A percentile compares a stretch with the other conserved stretches of the same genome.
Conservation (phyloP, 2,329 filamentous ascomycete genomes). For the Paramyrothecium roridum region DNA sequence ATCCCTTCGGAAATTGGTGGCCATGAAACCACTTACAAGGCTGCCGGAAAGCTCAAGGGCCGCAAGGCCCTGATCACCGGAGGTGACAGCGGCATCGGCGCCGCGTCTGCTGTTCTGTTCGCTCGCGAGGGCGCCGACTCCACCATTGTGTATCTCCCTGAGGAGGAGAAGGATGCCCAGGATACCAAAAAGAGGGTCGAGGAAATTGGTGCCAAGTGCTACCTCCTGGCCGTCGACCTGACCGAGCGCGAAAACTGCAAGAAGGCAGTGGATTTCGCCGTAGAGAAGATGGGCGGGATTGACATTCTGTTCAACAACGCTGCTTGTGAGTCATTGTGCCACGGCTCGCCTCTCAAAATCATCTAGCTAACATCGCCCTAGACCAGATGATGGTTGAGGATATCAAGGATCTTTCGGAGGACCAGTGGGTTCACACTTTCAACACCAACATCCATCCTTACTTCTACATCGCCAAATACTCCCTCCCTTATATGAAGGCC, state of each 20-base stretch:
- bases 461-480: slow-evolving; percentile 79
- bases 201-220: slow-evolving; percentile 61
- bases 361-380: slow-evolving; percentile 8
- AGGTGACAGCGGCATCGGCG: slow-evolving; percentile 76
- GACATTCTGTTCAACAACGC: slow-evolving; percentile 76
- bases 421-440: slow-evolving; percentile 79
- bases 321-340: slow-evolving; percentile 52
- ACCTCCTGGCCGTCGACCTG: slow-evolving; percentile 63
- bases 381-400: slow-evolving; percentile 63
- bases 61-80: slow-evolving; percentile 79
- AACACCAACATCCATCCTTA: slow-evolving; percentile 79
- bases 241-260: slow-evolving; percentile 65
- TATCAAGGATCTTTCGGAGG: slow-evolving; percentile 69
- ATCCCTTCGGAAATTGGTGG: slow-evolving; percentile 63
- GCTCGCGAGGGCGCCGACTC: slow-evolving; percentile 77
- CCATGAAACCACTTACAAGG: slow-evolving; percentile 67
- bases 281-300: slow-evolving; percentile 64
- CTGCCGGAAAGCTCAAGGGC: slow-evolving; percentile 71
- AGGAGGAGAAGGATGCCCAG: slow-evolving; percentile 73
- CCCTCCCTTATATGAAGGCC: slow-evolving; percentile 69
- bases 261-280: slow-evolving; percentile 63
- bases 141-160: slow-evolving; percentile 69
- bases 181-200: slow-evolving; percentile 71
- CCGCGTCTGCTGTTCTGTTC: slow-evolving; percentile 71
- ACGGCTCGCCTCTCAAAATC: background rate